Evolutionary conservation across 495 filamentous ascomycete species (phyloP), one percentile per base, ranked within the genome.

Genomic region (Wilcoxina mikolae): DNA sequence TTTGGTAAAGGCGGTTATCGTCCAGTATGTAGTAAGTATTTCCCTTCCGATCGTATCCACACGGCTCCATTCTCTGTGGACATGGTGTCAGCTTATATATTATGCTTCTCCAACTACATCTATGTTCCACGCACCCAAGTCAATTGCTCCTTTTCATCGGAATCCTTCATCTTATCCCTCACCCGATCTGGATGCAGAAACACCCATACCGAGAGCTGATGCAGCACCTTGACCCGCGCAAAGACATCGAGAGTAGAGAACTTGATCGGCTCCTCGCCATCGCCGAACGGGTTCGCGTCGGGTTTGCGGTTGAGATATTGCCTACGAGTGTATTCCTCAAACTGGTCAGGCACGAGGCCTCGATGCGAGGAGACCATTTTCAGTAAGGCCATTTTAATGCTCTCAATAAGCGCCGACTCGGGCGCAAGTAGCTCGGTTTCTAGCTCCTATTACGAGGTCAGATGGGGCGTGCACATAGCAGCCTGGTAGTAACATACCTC

Each of bases 311-410:
- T 80, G 59, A 84, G 70, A 69, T 87, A 98, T 69, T 95, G 90
- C 50, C 87, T 80, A 58, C 87, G 80, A 44, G 90, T 85, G 57
- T 95, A 94, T 65, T 96, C 88, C 66, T 96, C 87, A 59, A 96
- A 96, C 44, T 90, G 78, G 5, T 89, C 89, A 23, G 74, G 91
- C 85, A 81, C 89, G 5, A 96, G 74, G 56, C 88, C 87, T 51
- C 87, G 81, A 70, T 95, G 87, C 49, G 89, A 95, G 10, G 91
- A 94, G 22, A 98, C 81, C 69, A 83, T 85, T 74, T 94, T 94
- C 48, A 98, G 78, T 1, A 96, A 73, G 35, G 84, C 78, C 22
- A 98, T 75, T n/a, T 87, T 87, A 64, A 96, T 86, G 48, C 87
- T 77, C 38, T 83, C 68, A 12, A 98, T 72, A 51, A 80, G 77